Percentiles rank a stretch among this genome's conserved stretches.
Evolutionary conservation across 2,329 filamentous ascomycete species (phyloP).

Genomic region (Ilyonectria destructans): DNA sequence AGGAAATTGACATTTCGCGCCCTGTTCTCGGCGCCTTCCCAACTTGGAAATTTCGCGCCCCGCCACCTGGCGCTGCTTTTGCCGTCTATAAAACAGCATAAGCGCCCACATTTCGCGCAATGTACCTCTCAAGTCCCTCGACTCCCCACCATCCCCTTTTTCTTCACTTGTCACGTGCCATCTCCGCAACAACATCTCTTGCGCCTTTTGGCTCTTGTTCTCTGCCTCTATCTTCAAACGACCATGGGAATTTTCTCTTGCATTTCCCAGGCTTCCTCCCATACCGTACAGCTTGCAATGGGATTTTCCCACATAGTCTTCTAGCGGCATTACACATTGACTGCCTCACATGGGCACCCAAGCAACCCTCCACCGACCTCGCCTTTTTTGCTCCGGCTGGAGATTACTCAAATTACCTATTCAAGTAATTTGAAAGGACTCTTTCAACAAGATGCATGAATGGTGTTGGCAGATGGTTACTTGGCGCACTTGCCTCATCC

Average conservation of each 20-base stretch:
- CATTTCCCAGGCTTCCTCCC: background rate
- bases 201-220: background rate
- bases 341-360: constrained; percentile 1
- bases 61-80: constrained; percentile 5
- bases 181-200: background rate
- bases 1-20: constrained; percentile 7
- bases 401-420: constrained; percentile 12
- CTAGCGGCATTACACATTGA: constrained; percentile 3
- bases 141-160: constrained; percentile 2
- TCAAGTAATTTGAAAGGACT: constrained; percentile 12
- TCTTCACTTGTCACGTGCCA: background rate
- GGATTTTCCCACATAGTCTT: constrained; percentile 1
- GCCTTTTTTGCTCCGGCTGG: background rate
- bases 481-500: background rate
- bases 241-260: constrained; percentile 6
- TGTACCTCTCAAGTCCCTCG: constrained; percentile 8
- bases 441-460: constrained; percentile 6
- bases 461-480: background rate
- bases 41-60: constrained; percentile 13
- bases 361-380: background rate
- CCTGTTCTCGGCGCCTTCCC: background rate
- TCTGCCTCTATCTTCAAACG: constrained; percentile 4
- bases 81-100: constrained; percentile 12
- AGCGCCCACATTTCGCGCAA: constrained; percentile 7
- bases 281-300: constrained; percentile 5